Conservation (phyloP, 2,329 filamentous ascomycete genomes). For the Fusarium temperatum region DNA sequence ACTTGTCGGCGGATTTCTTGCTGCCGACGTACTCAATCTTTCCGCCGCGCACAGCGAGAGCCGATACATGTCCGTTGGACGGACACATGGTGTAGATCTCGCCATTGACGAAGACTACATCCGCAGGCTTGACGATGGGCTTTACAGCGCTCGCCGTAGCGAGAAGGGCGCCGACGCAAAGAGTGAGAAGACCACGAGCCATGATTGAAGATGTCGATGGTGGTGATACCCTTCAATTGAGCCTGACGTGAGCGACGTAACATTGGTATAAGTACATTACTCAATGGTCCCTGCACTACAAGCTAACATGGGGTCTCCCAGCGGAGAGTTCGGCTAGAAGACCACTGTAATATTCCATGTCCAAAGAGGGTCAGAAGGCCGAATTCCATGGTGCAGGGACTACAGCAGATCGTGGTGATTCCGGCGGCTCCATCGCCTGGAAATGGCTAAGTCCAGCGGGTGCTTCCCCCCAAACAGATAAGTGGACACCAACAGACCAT, state of each 20-base stretch:
- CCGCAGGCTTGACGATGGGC: conserved; percentile 18
- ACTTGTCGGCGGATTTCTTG: conserved; percentile 24
- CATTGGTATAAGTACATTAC: not conserved
- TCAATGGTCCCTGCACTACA: not conserved
- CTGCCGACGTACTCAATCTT: conserved; percentile 35
- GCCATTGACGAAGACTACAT: conserved; percentile 42
- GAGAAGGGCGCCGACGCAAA: conserved; percentile 23
- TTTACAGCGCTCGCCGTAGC: conserved; percentile 6
- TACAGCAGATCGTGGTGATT: not conserved
- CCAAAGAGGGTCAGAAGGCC: not conserved
- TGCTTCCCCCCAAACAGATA: not conserved
- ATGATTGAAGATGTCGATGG: conserved; percentile 8
- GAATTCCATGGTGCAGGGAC: not conserved
- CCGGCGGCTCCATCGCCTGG: conserved; percentile 9
- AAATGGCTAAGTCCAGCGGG: not conserved
- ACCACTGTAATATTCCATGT: not conserved
- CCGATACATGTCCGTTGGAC: conserved; percentile 16
- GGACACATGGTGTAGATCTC: conserved; percentile 39
- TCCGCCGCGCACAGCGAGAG: conserved; percentile 35
- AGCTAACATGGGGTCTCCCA: not conserved
- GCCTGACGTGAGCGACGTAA: not conserved
- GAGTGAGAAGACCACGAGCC: conserved; percentile 26
- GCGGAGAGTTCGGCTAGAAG: not conserved
- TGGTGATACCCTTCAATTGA: not conserved
- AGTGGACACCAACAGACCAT: not conserved